Percentiles rank a stretch among this genome's conserved stretches.
Evolutionary conservation across 345 rosid genomes (phyloP).

Genomic region (Trapa bicornis): DNA sequence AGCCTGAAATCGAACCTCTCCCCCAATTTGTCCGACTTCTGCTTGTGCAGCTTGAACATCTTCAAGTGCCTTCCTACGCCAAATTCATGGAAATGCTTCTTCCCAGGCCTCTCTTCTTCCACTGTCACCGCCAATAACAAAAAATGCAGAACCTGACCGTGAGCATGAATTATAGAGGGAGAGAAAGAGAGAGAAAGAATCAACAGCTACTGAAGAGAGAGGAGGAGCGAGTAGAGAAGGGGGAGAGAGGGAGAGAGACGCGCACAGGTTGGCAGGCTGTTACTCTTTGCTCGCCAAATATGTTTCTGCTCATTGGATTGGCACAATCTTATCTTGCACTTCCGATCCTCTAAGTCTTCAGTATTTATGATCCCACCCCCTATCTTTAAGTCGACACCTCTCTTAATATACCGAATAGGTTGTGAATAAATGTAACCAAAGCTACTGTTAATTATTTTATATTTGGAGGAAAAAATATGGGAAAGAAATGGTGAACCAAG

Average conservation of each 20-base stretch:
- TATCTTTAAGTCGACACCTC: neutral
- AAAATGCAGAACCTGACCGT: neutral
- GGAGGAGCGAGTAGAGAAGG: neutral
- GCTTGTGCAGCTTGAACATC: slow-evolving; percentile 47
- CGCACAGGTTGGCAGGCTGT: slow-evolving; percentile 19
- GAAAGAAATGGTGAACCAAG: neutral
- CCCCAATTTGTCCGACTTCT: slow-evolving; percentile 29
- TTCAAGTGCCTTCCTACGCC: neutral
- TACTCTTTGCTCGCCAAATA: neutral
- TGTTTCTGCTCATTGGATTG: slow-evolving; percentile 3
- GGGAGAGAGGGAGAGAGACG: slow-evolving; percentile 2
- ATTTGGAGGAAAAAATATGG: neutral
- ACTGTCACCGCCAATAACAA: neutral
- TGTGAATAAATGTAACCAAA: no score
- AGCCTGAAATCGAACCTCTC: slow-evolving; percentile 39
- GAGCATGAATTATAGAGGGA: neutral
- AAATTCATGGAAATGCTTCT: slow-evolving; percentile 1
- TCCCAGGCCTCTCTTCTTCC: slow-evolving; percentile 4
- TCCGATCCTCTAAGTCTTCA: neutral
- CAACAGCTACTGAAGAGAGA: neutral
- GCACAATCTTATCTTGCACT: neutral
- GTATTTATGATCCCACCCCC: neutral
- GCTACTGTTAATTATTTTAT: no score
- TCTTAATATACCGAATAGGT: no score
- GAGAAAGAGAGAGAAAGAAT: slow-evolving; percentile 5